Base-by-base conservation (phyloP, 2,329 filamentous ascomycete genomes). In the Cytospora chrysosperma region DNA sequence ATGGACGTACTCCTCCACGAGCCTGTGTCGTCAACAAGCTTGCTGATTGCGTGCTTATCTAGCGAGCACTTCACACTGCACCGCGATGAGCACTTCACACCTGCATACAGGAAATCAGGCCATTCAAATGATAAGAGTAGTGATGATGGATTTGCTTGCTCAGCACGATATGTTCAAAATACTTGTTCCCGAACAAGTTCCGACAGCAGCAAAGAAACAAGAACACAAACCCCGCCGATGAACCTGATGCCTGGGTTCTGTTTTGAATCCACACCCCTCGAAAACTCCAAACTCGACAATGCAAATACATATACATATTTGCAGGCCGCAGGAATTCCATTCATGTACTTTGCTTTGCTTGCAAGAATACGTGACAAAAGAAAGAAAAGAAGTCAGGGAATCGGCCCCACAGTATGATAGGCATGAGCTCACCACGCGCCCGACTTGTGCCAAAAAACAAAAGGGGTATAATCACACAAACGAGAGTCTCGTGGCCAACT, bases 1-100 rank as follows among this genome's bases (percentile, higher is more conserved):
- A 27, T 21, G 34, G 13, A 26, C 17, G 9, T 34, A 19, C 28
- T 49, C 43, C 54, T 54, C 57, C 37, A 40, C n/a, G 37, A 51
- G 54, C n/a, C 13, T 34, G 53, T 66, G 61, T 66, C 64, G 64
- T 66, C 64, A 66, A 53, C 21, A n/a, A 32, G 43, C 28, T 43
- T 53, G 40, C 43, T 55, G 50, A 66, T 66, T 47, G 64, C 64
- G 64, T 66, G 64, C 64, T 66, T 53, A 15, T 54, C 54, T 61
- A 56, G 55, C 61, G 50, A 61, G 54, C 64, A 61, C 57, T 54
- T 65, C 63, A 63, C 56, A 34, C 56, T 65, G 63, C 63, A 59
- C 26, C 24, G 26, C 34, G 13, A 63, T 65, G 63, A 60, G 60
- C 49, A 65, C 27, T 61, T 27, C 52, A 40, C 52, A 32, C 26